These are phyloP conservation scores for Kandelia obovata DNA, from an alignment of 345 rosid genomes.

Conservation along the genomic window DNA sequence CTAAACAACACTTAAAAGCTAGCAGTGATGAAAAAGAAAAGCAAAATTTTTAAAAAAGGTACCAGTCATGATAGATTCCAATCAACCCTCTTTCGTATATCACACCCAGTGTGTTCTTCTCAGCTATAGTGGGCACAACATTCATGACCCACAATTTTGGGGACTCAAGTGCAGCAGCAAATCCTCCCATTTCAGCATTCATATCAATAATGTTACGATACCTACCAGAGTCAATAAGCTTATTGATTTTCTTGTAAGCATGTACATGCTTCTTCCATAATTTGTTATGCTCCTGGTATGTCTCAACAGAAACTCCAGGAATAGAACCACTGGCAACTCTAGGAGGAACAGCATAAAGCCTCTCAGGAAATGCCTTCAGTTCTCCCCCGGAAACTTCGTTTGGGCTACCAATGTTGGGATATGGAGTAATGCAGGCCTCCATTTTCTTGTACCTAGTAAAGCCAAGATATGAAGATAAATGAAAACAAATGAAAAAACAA, in stretches of 20 bases:
- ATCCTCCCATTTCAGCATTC: slow-evolving; percentile 97
- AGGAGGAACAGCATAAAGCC: slow-evolving; percentile 80
- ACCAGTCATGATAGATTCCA: slow-evolving; percentile 99
- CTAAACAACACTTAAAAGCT: neutral
- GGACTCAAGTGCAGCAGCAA: slow-evolving; percentile 80
- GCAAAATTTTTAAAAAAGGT: slow-evolving; percentile 18
- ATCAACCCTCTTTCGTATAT: slow-evolving; percentile 84
- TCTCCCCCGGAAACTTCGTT: slow-evolving; percentile 67
- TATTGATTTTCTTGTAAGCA: slow-evolving; percentile 81
- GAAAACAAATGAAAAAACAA: neutral
- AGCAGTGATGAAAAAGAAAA: neutral
- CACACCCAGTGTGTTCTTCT: slow-evolving; percentile 72
- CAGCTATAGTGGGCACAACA: slow-evolving; percentile 89
- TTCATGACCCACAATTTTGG: slow-evolving; percentile 95
- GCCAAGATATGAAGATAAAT: slow-evolving; percentile 17
- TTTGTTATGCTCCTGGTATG: slow-evolving; percentile 64
- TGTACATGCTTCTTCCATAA: slow-evolving; percentile 84
- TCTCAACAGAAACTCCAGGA: slow-evolving; percentile 80
- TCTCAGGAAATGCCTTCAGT: slow-evolving; percentile 70
- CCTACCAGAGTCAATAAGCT: slow-evolving; percentile 69
- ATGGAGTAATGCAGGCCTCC: slow-evolving; percentile 82
- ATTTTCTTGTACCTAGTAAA: slow-evolving; percentile 82
- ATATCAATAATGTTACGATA: slow-evolving; percentile 97
- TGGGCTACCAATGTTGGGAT: slow-evolving; percentile 54
- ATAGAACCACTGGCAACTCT: slow-evolving; percentile 81